Evolutionary conservation across 805 yeast species (phyloP).

Genomic region (Lipomyces japonicus): DNA sequence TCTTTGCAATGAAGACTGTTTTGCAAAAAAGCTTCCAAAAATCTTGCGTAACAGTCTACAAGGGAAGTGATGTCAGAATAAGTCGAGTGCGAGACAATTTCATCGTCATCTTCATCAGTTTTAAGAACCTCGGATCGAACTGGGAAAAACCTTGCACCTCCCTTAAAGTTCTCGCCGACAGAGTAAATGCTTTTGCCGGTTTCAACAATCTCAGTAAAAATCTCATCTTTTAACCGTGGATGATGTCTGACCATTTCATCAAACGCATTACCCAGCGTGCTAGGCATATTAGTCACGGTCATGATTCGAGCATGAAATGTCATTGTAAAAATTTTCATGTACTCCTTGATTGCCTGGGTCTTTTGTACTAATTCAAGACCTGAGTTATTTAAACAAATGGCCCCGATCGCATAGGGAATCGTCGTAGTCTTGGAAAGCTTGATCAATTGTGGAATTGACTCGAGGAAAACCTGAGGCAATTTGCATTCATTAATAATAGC

Average conservation of each 20-base stretch:
- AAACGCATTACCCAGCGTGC: constrained; percentile 59
- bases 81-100: constrained; percentile 15
- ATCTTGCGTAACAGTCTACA: constrained; percentile 27
- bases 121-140: constrained; percentile 12
- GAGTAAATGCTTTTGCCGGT: constrained; percentile 11
- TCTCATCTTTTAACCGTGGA: constrained; percentile 61
- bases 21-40: constrained; percentile 35
- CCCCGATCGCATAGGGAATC: constrained; percentile 74
- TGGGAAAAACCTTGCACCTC: constrained; percentile 29
- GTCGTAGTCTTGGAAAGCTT: constrained; percentile 51
- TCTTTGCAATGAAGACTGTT: constrained; percentile 33
- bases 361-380: constrained; percentile 59
- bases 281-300: constrained; percentile 50
- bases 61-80: constrained; percentile 21
- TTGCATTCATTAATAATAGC: constrained; percentile 74
- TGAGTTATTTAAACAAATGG: constrained; percentile 69
- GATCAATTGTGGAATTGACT: constrained; percentile 53
- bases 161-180: constrained; percentile 7
- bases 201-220: constrained; percentile 43
- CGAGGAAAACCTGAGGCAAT: constrained; percentile 61
- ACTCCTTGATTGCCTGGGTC: constrained; percentile 41
- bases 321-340: constrained; percentile 50
- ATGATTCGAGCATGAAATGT: constrained; percentile 52
- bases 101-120: constrained; percentile 27
- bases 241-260: constrained; percentile 84